These are phyloP conservation scores for Verticillium nubilum DNA, from an alignment of 2,329 filamentous ascomycete genomes.

Conservation along the genomic window DNA sequence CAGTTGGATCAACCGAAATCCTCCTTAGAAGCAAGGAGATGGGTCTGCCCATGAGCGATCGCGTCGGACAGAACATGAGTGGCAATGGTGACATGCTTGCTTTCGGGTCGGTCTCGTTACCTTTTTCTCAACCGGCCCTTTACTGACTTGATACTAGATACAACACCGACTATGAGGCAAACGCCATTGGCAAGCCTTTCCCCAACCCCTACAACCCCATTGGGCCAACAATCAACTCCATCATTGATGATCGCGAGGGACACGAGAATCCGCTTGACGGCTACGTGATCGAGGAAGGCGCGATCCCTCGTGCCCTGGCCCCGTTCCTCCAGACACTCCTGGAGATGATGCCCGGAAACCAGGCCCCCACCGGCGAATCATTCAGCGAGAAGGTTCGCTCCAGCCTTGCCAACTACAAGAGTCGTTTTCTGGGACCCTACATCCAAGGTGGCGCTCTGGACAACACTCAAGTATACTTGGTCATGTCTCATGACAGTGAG, in stretches of 20 bases:
- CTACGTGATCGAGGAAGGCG: conserved; percentile 60
- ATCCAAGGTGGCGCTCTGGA: conserved; percentile 48
- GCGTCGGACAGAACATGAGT: conserved; percentile 55
- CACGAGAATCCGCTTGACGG: conserved; percentile 52
- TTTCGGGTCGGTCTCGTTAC: conserved; percentile 42
- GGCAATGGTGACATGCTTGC: conserved; percentile 63
- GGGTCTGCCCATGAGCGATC: conserved; percentile 52
- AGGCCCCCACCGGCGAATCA: conserved; percentile 28
- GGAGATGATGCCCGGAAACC: conserved; percentile 44
- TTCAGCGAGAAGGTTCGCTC: conserved; percentile 37
- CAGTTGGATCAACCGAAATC: conserved; percentile 62
- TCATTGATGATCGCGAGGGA: conserved; percentile 53
- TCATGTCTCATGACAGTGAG: conserved; percentile 61
- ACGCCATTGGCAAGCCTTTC: conserved; percentile 47
- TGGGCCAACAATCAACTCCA: conserved; percentile 57
- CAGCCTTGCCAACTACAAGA: conserved; percentile 42
- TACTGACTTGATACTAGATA: conserved; percentile 35
- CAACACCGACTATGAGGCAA: conserved; percentile 51
- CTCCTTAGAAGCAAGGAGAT: conserved; percentile 53
- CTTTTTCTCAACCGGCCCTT: neutral
- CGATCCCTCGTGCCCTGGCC: conserved; percentile 51
- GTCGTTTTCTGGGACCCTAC: conserved; percentile 55
- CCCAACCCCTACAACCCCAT: conserved; percentile 46
- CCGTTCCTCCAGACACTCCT: conserved; percentile 52
- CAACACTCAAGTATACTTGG: conserved; percentile 57